Evolutionary conservation across 257 asterid genomes (phyloP).

Genomic region (Penstemon newberryi): DNA sequence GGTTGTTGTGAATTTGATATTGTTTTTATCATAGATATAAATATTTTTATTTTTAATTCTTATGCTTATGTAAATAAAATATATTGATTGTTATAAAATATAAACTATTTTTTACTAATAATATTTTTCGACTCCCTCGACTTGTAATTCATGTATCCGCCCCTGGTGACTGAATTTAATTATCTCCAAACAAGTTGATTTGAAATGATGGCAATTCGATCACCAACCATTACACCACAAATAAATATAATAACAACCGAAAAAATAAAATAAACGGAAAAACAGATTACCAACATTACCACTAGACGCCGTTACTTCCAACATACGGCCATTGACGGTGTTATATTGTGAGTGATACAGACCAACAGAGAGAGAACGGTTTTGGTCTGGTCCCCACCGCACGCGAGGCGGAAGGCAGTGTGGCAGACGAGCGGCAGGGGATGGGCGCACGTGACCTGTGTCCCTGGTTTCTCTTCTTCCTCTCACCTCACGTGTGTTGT

Average conservation of each 20-base stretch:
- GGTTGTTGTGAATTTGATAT: too few species aligned
- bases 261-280: not conserved
- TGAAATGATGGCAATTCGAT: not conserved
- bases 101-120: too few species aligned
- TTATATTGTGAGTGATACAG: not conserved
- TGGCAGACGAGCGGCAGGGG: slow-evolving; percentile 64
- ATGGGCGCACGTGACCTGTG: slow-evolving; percentile 63
- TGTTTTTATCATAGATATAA: too few species aligned
- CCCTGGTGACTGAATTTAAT: too few species aligned
- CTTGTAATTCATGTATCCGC: too few species aligned
- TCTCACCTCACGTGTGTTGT: slow-evolving; percentile 48
- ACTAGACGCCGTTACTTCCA: not conserved
- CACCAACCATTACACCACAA: not conserved
- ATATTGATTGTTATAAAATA: too few species aligned
- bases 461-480: slow-evolving; percentile 19
- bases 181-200: too few species aligned
- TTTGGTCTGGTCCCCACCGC: slow-evolving; percentile 49
- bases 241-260: not conserved
- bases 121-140: too few species aligned
- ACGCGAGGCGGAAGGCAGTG: slow-evolving; percentile 51
- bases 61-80: too few species aligned
- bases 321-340: not conserved
- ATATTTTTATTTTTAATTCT: too few species aligned
- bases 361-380: not conserved
- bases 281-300: not conserved